Conservation (phyloP, 2,329 filamentous ascomycete genomes). For the Whalleya microplaca region DNA sequence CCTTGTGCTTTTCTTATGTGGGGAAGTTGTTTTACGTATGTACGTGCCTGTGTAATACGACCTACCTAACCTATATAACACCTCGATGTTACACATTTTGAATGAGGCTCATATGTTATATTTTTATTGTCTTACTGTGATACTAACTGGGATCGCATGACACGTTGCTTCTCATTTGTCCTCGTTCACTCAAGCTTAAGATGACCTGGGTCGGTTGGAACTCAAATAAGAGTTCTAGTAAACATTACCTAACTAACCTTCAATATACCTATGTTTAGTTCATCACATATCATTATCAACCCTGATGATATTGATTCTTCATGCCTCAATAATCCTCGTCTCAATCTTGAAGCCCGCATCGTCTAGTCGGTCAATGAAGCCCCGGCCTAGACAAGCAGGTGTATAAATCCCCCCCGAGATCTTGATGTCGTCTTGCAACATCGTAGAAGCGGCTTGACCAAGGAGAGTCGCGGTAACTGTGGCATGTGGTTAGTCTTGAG, state of each 20-base stretch:
- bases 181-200: background rate
- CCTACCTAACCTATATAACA: too few species aligned
- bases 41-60: background rate
- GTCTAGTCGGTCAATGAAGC: constrained; percentile 65
- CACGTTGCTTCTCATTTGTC: background rate
- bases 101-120: background rate
- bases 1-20: background rate
- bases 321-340: constrained; percentile 47
- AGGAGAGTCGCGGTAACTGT: constrained; percentile 68
- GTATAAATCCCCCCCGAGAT: constrained; percentile 72
- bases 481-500: constrained; percentile 14
- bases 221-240: too few species aligned
- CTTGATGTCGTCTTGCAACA: constrained; percentile 65
- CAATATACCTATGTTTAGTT: background rate
- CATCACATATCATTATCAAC: too few species aligned
- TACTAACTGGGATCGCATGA: background rate
- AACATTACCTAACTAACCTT: background rate
- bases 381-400: constrained; percentile 70
- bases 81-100: background rate
- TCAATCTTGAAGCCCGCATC: constrained; percentile 67
- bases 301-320: too few species aligned
- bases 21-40: background rate
- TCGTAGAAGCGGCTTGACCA: constrained; percentile 65
- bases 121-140: background rate
- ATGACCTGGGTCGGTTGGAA: background rate